Evolutionary conservation across 345 rosid species (phyloP).

Genomic region (Brassica juncea): DNA sequence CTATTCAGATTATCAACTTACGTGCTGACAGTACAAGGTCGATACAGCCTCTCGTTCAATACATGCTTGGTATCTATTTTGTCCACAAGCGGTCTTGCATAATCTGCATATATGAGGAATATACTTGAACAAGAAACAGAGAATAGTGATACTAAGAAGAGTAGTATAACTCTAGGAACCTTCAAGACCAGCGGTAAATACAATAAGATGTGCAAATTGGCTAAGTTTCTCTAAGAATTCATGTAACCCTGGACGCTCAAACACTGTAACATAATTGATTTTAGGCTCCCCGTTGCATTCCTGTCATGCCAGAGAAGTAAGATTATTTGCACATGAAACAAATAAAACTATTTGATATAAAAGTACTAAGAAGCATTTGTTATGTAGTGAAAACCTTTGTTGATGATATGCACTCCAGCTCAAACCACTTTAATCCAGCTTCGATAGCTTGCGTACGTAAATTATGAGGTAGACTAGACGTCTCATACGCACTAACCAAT

Average conservation of each 20-base stretch:
- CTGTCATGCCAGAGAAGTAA: conserved; percentile 50
- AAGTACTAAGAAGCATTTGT: neutral
- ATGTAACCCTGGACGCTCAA: conserved; percentile 86
- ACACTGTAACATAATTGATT: conserved; percentile 72
- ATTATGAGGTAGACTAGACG: conserved; percentile 54
- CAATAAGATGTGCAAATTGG: conserved; percentile 73
- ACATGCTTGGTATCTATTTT: conserved; percentile 62
- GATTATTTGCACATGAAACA: neutral
- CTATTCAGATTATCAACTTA: conserved; percentile 42
- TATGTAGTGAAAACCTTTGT: conserved; percentile 62
- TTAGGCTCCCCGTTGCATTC: conserved; percentile 67
- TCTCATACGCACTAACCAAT: conserved; percentile 31
- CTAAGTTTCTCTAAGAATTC: conserved; percentile 71
- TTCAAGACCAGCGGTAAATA: conserved; percentile 94
- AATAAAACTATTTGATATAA: neutral
- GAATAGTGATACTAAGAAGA: neutral
- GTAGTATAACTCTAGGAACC: conserved; percentile 43
- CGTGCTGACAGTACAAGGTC: conserved; percentile 90
- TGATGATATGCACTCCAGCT: conserved; percentile 74
- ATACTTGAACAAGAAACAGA: conserved; percentile 8
- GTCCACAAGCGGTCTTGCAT: conserved; percentile 91
- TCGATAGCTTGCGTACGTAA: conserved; percentile 61
- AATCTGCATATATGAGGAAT: conserved; percentile 47
- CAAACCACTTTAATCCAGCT: conserved; percentile 82
- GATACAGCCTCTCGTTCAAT: conserved; percentile 72